A percentile compares a stretch with the other conserved stretches of the same genome.
phyloP scores from a whole-genome alignment of 2,329 filamentous ascomycete species.

The Dryadomyces sulphureus region DNA sequence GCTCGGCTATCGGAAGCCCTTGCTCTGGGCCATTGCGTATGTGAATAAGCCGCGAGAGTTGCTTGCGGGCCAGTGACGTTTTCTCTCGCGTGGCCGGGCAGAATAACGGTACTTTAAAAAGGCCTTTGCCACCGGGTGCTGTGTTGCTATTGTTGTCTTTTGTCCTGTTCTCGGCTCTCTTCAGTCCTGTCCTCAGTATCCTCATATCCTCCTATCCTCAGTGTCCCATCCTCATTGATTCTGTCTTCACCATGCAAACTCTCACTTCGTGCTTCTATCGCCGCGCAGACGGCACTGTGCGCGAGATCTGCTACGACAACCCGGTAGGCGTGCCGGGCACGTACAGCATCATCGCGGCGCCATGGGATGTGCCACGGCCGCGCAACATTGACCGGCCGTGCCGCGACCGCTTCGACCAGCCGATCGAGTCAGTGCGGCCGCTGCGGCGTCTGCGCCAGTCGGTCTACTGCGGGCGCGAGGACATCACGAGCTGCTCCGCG shows the following conservation, averaged over 20 bases:
- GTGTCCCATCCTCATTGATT: no score
- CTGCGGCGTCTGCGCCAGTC: slow-evolving; percentile 2
- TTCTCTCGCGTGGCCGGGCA: background rate
- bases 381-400: slow-evolving; percentile 6
- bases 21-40: background rate
- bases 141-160: no score
- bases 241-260: background rate
- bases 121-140: background rate
- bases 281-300: slow-evolving; percentile 6
- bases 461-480: slow-evolving; percentile 1
- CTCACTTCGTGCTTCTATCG: background rate
- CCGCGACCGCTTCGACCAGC: slow-evolving; percentile 8
- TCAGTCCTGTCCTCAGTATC: background rate
- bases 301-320: slow-evolving; percentile 1
- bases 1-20: background rate
- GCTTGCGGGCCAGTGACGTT: background rate
- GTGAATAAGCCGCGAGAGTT: background rate
- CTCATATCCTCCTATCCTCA: no score
- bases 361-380: slow-evolving; percentile 1
- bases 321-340: background rate
- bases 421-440: slow-evolving; percentile 1
- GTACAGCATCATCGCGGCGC: background rate
- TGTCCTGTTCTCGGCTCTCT: no score
- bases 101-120: background rate
- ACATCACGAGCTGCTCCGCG: slow-evolving; percentile 3